Evolutionary conservation across 2,329 filamentous ascomycete species (phyloP), one percentile per base, ranked within the genome.

Genomic region (Aspergillus neoniger): DNA sequence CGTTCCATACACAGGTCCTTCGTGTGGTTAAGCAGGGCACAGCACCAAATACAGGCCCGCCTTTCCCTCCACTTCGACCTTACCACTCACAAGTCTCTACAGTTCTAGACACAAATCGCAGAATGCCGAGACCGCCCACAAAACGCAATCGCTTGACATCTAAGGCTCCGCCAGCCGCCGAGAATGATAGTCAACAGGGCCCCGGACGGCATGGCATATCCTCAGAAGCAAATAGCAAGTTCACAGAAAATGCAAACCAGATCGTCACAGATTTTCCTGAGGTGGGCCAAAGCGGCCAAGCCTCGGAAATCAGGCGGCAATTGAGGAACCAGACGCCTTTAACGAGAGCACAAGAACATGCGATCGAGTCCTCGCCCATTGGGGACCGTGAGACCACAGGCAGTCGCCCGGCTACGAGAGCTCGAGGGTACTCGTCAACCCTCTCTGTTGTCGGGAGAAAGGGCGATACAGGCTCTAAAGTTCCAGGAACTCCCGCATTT

Each of bases 401-500:
- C 4, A 76, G 73, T 60, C 70, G 74, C 44, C 75, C 73, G 23
- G 70, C 70, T 17, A 76, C 74, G 4, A 69, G 75, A 63, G 70
- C 75, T 47, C 74, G 76, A 19, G 76, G 76, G 28, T 77, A 77
- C 57, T 77, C 76, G 4, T 76, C 76, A 41, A 76, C 75, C 12
- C 60, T 77, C 23, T 77, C 75, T 6, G 64, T 77, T 39, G 74
- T 67, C 17, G 74, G 73, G n/a, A 70, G 74, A 52, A 74, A 74
- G 63, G 73, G 71, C n/a, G 75, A 77, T 48, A 65, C 65, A 28
- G 67, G 62, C 54, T 73, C 74, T 21, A 74, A 71, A 23, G 64
- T 76, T 23, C 73, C 74, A 25, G 77, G 74, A 10, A 80, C 78
- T 8, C 78, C 78, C 41, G 74, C 70, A 5, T 77, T 76, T 57